Base-by-base conservation (phyloP, 176 grass and related monocot genomes). In the Hordeum marinum region DNA sequence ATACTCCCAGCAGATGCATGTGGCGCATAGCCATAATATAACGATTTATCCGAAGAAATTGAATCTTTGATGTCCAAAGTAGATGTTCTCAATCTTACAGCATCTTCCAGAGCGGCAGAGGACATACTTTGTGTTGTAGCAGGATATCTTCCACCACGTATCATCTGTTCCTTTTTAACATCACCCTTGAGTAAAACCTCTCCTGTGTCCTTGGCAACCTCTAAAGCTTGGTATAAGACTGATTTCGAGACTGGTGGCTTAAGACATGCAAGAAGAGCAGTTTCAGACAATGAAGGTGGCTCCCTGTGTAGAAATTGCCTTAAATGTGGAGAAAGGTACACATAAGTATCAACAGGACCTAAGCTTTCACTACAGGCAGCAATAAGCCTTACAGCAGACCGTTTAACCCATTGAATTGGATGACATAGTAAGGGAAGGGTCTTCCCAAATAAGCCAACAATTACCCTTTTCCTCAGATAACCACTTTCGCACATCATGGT, bases 361-460 rank as follows among this genome's bases (percentile, higher is more conserved):
- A 98, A 89, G 86, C 84, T 94, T 82, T 94, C 84, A 27, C 93
- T 95, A 76, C 93, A 91, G 37, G 91, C 85, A 66, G 93, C 91
- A 71, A 98, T 76, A 84, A 98, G 90, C 69, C 83, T 84, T 78
- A 98, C 91, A 87, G 86, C 96, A 42, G 90, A 95, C 52, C 42
- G 88, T 89, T 92, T 94, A 76, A 98, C 96, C 96, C 96, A 98
- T 50, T 92, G 90, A 65, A 94, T 94, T 41, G 96, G 96, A 88
- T 95, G 88, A 75, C 96, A 93, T 35, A 98, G 83, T 61, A 95
- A 68, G 74, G 93, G 93, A 54, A 90, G 89, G 31, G 85, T 81
- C 86, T 94, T 98, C 72, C 91, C 93, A 81, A 92, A 92, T 74
- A 98, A 76, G n/a, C 88, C 81, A 65, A 95, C 84, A 69, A 98